These are phyloP conservation scores for Boletales sp. DNA, from an alignment of 768 basidiomycete genomes.

Conservation along the genomic window DNA sequence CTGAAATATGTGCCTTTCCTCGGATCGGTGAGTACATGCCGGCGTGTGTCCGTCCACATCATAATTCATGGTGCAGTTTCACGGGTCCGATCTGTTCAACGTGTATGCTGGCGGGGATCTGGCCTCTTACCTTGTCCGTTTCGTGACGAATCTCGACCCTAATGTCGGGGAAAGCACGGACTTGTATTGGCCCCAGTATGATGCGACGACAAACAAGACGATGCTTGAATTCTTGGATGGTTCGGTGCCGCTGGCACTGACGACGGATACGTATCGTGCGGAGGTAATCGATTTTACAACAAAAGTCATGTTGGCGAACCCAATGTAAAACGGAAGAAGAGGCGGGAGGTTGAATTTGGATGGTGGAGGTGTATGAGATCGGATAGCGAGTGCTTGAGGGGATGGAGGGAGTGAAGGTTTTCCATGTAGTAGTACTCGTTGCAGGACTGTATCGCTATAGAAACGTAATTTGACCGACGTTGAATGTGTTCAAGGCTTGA, in stretches of 20 bases:
- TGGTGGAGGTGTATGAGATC: no score
- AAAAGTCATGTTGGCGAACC: not conserved
- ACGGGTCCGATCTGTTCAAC: slow-evolving; percentile 36
- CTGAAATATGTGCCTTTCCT: no score
- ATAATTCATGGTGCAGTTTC: not conserved
- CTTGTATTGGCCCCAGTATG: slow-evolving; percentile 45
- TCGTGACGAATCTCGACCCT: slow-evolving; percentile 30
- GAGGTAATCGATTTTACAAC: slow-evolving; percentile 36
- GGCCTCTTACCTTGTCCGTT: slow-evolving; percentile 32
- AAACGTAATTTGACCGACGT: no score
- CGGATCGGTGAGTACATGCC: no score
- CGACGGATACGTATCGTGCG: slow-evolving; percentile 42
- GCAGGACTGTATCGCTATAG: no score
- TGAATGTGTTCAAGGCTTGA: slow-evolving; percentile 37
- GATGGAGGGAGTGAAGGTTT: no score
- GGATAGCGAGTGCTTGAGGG: not conserved
- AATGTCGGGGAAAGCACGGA: slow-evolving; percentile 32
- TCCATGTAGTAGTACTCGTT: no score
- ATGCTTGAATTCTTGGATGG: slow-evolving; percentile 42
- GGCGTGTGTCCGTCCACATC: no score
- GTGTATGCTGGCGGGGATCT: slow-evolving; percentile 42
- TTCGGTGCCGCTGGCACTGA: slow-evolving; percentile 30
- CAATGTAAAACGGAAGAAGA: not conserved
- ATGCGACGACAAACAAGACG: slow-evolving; percentile 24
- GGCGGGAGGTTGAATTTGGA: no score